A percentile compares a stretch with the other conserved stretches of the same genome.
Conservation (phyloP, 2,329 filamentous ascomycete genomes). For the Xylariaceae sp. region DNA sequence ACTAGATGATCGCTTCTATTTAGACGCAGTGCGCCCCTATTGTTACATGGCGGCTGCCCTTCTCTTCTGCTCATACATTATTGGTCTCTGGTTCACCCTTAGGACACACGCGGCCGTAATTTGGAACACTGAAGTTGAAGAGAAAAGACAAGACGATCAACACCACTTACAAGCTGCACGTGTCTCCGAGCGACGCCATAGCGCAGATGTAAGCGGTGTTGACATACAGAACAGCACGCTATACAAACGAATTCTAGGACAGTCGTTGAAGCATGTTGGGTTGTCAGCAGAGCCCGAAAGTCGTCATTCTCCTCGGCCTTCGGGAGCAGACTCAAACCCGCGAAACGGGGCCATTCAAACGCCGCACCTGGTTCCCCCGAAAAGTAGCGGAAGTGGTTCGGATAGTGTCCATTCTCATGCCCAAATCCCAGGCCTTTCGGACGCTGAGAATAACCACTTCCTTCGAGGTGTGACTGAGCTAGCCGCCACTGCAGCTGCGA, state of each 20-base stretch:
- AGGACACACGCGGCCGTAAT: conserved; percentile 95
- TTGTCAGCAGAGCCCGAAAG: conserved; percentile 49
- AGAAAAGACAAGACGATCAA: conserved; percentile 61
- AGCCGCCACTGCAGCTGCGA: conserved; percentile 81
- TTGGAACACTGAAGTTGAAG: conserved; percentile 80
- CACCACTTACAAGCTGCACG: conserved; percentile 24
- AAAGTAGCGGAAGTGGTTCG: conserved; percentile 44
- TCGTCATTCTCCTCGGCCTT: conserved; percentile 29
- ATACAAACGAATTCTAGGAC: conserved; percentile 88
- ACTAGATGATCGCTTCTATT: conserved; percentile 80
- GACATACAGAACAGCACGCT: conserved; percentile 83
- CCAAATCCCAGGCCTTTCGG: conserved; percentile 64
- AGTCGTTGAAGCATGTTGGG: conserved; percentile 80
- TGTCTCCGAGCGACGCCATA: conserved; percentile 34
- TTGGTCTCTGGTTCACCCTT: conserved; percentile 91
- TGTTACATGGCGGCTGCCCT: conserved; percentile 81
- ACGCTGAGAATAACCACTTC: conserved; percentile 74
- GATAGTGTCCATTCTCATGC: conserved; percentile 38
- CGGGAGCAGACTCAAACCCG: conserved; percentile 21
- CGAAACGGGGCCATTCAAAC: conserved; percentile 45
- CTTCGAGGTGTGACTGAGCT: conserved; percentile 88
- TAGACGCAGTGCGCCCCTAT: conserved; percentile 86
- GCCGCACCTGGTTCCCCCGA: conserved; percentile 74
- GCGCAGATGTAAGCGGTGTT: conserved; percentile 46
- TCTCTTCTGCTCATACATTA: conserved; percentile 87